A percentile compares a stretch with the other conserved stretches of the same genome.
These are phyloP conservation scores for Mycosphaerelloides madeirae DNA, from an alignment of 2,329 filamentous ascomycete species.

Conservation along the genomic window DNA sequence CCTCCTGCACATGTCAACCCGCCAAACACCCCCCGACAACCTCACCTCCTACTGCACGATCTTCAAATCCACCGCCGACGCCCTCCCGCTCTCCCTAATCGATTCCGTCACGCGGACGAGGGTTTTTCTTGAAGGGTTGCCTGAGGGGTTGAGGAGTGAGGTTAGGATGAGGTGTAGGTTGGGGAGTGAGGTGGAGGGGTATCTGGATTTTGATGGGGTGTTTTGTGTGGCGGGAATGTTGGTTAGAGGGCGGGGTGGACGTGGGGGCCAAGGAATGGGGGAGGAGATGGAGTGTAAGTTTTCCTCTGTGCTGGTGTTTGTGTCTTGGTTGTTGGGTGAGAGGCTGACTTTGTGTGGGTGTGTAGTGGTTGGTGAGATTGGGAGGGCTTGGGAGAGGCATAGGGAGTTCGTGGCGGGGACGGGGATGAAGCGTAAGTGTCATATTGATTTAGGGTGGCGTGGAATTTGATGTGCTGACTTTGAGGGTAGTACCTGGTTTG, in stretches of 20 bases:
- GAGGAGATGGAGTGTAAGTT: too few relatives aligned
- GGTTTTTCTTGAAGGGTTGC: not conserved
- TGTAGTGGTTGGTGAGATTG: not conserved
- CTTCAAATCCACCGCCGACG: conserved; percentile 1
- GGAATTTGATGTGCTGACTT: not conserved
- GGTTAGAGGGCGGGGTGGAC: too few relatives aligned
- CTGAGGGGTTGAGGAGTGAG: not conserved
- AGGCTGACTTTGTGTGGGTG: too few relatives aligned
- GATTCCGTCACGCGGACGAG: not conserved
- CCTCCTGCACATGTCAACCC: not conserved
- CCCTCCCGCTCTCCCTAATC: not conserved
- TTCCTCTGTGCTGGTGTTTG: too few relatives aligned
- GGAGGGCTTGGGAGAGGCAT: not conserved
- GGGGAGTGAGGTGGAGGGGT: not conserved
- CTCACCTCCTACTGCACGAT: not conserved
- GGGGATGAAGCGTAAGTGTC: not conserved
- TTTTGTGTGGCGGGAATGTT: not conserved
- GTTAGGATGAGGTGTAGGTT: not conserved
- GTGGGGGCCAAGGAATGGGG: too few relatives aligned
- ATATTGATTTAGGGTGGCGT: not conserved
- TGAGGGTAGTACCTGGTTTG: too few relatives aligned
- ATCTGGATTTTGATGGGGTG: not conserved
- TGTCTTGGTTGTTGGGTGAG: too few relatives aligned
- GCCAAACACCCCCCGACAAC: not conserved
- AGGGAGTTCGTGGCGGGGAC: not conserved